phyloP scores from a whole-genome alignment of 805 yeast genomes.

The Candida chilensis region DNA sequence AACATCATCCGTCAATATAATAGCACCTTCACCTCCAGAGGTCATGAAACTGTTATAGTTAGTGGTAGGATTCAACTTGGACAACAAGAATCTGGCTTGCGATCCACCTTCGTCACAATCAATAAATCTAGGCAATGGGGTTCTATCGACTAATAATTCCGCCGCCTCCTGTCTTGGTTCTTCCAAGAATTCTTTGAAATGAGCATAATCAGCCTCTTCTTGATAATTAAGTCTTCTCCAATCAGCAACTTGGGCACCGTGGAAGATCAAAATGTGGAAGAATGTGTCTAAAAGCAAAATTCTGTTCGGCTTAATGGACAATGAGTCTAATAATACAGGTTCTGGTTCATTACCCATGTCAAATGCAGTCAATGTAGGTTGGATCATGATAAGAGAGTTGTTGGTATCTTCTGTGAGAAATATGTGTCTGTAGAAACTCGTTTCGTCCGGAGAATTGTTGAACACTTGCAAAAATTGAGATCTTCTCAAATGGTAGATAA shows the following conservation, averaged over 20 bases:
- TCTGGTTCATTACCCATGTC: slow-evolving; percentile 49
- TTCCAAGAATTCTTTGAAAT: slow-evolving; percentile 50
- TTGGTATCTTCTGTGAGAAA: slow-evolving; percentile 53
- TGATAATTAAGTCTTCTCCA: slow-evolving; percentile 63
- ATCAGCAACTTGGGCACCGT: slow-evolving; percentile 57
- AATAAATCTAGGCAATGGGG: slow-evolving; percentile 64
- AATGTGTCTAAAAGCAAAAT: slow-evolving; percentile 57
- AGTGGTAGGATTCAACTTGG: slow-evolving; percentile 61
- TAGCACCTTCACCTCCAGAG: slow-evolving; percentile 17
- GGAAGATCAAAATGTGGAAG: slow-evolving; percentile 59
- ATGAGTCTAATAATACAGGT: slow-evolving; percentile 56
- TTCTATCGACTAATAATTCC: slow-evolving; percentile 53
- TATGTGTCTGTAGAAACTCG: slow-evolving; percentile 54
- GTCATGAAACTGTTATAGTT: slow-evolving; percentile 34
- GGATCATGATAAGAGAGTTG: slow-evolving; percentile 58
- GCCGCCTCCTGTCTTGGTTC: slow-evolving; percentile 60
- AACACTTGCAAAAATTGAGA: slow-evolving; percentile 59
- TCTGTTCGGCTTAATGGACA: slow-evolving; percentile 48
- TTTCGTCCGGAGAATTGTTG: slow-evolving; percentile 67
- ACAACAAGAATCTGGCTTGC: slow-evolving; percentile 63
- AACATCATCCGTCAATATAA: slow-evolving; percentile 50
- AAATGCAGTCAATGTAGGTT: slow-evolving; percentile 56
- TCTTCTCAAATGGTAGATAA: slow-evolving; percentile 57
- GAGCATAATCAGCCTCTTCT: slow-evolving; percentile 47
- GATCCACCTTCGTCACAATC: slow-evolving; percentile 74